Base-by-base conservation (phyloP, 2,329 filamentous ascomycete genomes). In the Aspergillus luchuensis region DNA sequence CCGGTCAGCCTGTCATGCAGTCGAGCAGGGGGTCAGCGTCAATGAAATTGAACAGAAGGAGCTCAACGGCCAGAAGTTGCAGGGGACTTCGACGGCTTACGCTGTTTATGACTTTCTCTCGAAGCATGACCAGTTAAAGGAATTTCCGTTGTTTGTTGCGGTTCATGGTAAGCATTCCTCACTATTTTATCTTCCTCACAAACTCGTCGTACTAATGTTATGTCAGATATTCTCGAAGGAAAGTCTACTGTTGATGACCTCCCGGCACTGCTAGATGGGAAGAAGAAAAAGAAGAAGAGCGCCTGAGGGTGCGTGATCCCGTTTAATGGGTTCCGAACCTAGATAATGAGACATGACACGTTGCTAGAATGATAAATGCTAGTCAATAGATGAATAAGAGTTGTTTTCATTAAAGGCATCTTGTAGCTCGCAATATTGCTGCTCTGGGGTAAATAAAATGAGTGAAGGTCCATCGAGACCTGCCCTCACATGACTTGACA, bases 11-110 rank as follows among this genome's bases (percentile, higher is more conserved):
- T 56, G 54, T 19, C 64, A 62, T 33, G 59, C 64, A 1, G 64
- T 63, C 1, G 63, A 66, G 49, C 61, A 64, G 56, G 61, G 63
- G 13, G 61, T 66, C 13, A 60, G 58, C 19, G 62, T 66, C 3
- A 58, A 50, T 2, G 64, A 66, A 56, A 63, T 66, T 13, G 62
- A 66, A 51, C 36, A 61, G 45, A 59, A 52, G 23, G 64, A 66
- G 58, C 49, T 66, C 59, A 66, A 66, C 36, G 64, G 62, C 5
- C 60, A 64, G 58, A 64, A 64, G 36, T 15, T 66, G 54, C 64
- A 66, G 49, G 64, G 62, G 4, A 64, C 61, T 3, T 66, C 60
- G 25, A 66, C 64, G 15, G 62, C 64, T 10, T 58, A 59, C 25
- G 54, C 49, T 15, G 56, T 66, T 5, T 56, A 61, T 43, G 33